Evolutionary conservation across 1,139 yeast genomes (phyloP).

Genomic region (Nakaseomyces delphensis): DNA sequence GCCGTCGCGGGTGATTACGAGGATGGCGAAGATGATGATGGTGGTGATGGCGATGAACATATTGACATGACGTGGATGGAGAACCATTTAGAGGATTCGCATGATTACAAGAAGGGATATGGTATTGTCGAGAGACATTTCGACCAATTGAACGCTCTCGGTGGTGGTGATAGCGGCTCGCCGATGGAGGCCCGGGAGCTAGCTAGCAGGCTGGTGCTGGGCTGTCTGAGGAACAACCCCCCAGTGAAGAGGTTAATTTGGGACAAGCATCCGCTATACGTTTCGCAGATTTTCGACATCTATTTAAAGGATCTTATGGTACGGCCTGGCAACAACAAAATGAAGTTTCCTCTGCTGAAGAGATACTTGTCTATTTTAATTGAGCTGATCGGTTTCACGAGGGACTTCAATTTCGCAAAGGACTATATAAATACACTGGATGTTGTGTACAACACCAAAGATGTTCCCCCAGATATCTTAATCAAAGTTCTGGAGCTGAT

Average conservation of each 20-base stretch:
- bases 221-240: conserved; percentile 64
- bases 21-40: background rate
- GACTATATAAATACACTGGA: background rate
- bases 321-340: conserved; percentile 6
- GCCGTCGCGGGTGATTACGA: background rate
- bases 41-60: background rate
- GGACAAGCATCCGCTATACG: conserved; percentile 15
- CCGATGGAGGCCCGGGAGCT: conserved; percentile 36
- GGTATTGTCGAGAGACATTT: conserved; percentile 29
- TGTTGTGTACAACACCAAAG: conserved; percentile 12
- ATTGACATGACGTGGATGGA: conserved; percentile 2
- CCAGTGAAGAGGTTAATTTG: conserved; percentile 41
- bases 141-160: conserved; percentile 14
- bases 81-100: conserved; percentile 25
- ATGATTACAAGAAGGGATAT: conserved; percentile 30
- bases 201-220: conserved; percentile 43
- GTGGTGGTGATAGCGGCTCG: conserved; percentile 14
- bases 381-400: conserved; percentile 15
- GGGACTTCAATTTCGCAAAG: conserved; percentile 8
- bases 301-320: conserved; percentile 10
- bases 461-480: conserved; percentile 9
- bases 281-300: conserved; percentile 13
- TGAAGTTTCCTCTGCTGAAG: conserved; percentile 14
- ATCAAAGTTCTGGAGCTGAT: conserved; percentile 27
- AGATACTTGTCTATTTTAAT: conserved; percentile 26